These are phyloP conservation scores for Agaricus blazei DNA, from an alignment of 768 basidiomycete species.

Conservation along the genomic window DNA sequence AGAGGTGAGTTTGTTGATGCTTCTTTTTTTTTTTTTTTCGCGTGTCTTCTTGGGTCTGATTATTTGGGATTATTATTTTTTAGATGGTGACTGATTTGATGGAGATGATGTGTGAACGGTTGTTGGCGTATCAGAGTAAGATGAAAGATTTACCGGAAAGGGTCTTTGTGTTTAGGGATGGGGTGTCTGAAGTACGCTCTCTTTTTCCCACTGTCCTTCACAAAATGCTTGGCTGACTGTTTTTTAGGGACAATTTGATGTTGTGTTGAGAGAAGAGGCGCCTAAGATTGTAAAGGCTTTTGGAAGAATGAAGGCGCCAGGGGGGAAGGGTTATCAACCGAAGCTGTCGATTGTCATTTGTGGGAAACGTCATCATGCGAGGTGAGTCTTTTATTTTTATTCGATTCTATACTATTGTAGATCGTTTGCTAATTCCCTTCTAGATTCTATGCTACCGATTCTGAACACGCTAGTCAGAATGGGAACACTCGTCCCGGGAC, in stretches of 20 bases:
- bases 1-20: conserved; percentile 25
- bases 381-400: conserved; percentile 27
- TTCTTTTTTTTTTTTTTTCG: neutral
- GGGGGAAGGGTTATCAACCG: conserved; percentile 49
- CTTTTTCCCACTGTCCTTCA: neutral
- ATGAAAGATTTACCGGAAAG: conserved; percentile 59
- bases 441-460: conserved; percentile 54
- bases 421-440: neutral
- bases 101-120: conserved; percentile 68
- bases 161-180: conserved; percentile 73
- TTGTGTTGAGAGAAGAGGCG: conserved; percentile 55
- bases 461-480: conserved; percentile 48
- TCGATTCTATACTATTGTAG: neutral
- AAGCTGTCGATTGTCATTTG: conserved; percentile 71
- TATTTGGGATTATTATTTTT: neutral
- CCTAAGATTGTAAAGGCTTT: conserved; percentile 60
- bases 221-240: neutral
- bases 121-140: conserved; percentile 50
- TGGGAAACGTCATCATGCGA: conserved; percentile 70
- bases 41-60: neutral
- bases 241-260: conserved; percentile 68
- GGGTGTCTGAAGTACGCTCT: conserved; percentile 59
- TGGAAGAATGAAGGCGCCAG: conserved; percentile 38
- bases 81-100: conserved; percentile 70
- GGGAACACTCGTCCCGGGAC: conserved; percentile 81